These are phyloP conservation scores for Penicillium steckii DNA, from an alignment of 495 filamentous ascomycete species.

Conservation along the genomic window DNA sequence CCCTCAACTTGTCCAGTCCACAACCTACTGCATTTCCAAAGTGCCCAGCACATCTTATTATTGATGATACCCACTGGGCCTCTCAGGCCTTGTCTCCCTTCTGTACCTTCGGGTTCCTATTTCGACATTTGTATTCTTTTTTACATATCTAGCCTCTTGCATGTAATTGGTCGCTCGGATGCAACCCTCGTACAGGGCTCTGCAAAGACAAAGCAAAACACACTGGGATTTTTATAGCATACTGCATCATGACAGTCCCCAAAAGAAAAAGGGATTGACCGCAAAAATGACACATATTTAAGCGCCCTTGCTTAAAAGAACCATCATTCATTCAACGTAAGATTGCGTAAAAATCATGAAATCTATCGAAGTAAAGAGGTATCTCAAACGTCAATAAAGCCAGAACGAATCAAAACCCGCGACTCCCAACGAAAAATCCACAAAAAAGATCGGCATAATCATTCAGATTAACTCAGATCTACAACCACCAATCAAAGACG, in stretches of 20 bases:
- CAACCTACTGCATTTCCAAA: neutral
- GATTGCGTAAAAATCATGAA: neutral
- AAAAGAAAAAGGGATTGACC: constrained; percentile 7
- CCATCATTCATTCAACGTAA: neutral
- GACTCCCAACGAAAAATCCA: neutral
- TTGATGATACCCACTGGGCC: constrained; percentile 16
- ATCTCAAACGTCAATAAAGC: constrained; percentile 7
- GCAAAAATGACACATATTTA: constrained; percentile 4
- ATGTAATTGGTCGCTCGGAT: constrained; percentile 9
- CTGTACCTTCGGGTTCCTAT: constrained; percentile 2
- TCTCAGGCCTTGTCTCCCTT: constrained; percentile 7
- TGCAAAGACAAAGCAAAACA: neutral
- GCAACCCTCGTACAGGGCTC: neutral
- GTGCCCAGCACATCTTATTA: neutral
- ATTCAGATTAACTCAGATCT: neutral
- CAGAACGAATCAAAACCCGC: constrained; percentile 1
- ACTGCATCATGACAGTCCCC: constrained; percentile 5
- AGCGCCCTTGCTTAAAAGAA: neutral
- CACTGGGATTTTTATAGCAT: constrained; percentile 3
- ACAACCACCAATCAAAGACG: constrained; percentile 42
- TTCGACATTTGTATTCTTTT: constrained; percentile 6
- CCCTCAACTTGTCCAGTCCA: neutral
- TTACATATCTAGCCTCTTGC: constrained; percentile 9
- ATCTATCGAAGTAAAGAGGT: constrained; percentile 8
- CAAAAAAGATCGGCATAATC: neutral